These are phyloP conservation scores for Pseudogymnoascus sp. DNA, from an alignment of 2,329 filamentous ascomycete species.

Conservation along the genomic window DNA sequence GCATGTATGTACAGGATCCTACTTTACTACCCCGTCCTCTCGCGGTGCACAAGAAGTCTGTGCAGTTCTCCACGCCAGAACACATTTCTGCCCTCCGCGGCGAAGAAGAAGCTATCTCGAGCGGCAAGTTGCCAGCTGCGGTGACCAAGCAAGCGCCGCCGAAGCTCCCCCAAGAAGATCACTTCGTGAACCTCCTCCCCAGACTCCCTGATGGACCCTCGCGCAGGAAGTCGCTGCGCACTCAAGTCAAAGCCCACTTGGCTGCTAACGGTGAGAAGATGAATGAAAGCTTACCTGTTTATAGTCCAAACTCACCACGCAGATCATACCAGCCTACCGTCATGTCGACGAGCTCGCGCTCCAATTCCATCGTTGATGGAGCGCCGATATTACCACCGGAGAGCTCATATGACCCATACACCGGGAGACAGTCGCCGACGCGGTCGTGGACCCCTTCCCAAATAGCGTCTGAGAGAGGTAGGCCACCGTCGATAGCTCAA, in stretches of 20 bases:
- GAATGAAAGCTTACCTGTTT: slow-evolving; percentile 17
- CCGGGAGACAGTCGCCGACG: slow-evolving; percentile 44
- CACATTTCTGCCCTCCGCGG: slow-evolving; percentile 31
- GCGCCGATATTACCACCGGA: slow-evolving; percentile 57
- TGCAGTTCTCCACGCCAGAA: slow-evolving; percentile 29
- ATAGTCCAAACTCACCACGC: slow-evolving; percentile 26
- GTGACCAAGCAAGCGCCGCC: slow-evolving; percentile 33
- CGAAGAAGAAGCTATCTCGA: slow-evolving; percentile 32
- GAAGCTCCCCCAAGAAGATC: slow-evolving; percentile 16
- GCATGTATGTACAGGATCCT: slow-evolving; percentile 41
- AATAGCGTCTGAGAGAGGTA: slow-evolving; percentile 49
- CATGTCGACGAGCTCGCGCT: slow-evolving; percentile 37
- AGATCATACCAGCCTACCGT: slow-evolving; percentile 43
- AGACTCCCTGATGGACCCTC: slow-evolving; percentile 45
- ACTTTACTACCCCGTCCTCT: slow-evolving; percentile 20
- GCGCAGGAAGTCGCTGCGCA: slow-evolving; percentile 30
- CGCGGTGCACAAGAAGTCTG: slow-evolving; percentile 21
- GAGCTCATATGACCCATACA: slow-evolving; percentile 53
- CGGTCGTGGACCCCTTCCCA: slow-evolving; percentile 50
- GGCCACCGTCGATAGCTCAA: slow-evolving; percentile 56
- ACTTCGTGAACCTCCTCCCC: slow-evolving; percentile 38
- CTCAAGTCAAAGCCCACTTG: slow-evolving; percentile 23
- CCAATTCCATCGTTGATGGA: slow-evolving; percentile 47
- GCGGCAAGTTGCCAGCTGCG: slow-evolving; percentile 22
- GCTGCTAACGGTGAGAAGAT: slow-evolving; percentile 16